Conservation (phyloP, 345 rosid genomes). For the Noccaea caerulescens region DNA sequence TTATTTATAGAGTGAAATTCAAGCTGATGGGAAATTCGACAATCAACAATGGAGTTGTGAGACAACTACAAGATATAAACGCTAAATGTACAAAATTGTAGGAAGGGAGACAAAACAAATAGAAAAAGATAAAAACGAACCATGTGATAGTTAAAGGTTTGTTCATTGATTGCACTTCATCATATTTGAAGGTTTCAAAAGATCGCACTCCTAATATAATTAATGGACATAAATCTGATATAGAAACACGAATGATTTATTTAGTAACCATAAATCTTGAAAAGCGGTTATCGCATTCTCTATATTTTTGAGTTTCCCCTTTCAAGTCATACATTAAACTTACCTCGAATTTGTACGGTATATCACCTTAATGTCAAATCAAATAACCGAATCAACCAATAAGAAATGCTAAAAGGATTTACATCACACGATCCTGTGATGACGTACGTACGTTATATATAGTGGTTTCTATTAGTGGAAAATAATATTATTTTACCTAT, state of each 20-base stretch:
- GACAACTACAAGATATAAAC: conserved; percentile 33
- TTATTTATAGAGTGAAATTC: neutral
- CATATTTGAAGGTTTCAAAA: neutral
- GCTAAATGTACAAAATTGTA: conserved; percentile 20
- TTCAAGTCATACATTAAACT: neutral
- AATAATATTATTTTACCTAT: conserved; percentile 21
- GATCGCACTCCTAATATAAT: neutral
- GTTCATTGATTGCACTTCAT: conserved; percentile 26
- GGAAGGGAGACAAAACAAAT: conserved; percentile 31
- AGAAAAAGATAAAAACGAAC: conserved; percentile 28
- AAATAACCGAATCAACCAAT: conserved; percentile 23
- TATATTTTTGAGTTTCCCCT: neutral
- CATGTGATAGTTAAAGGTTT: conserved; percentile 36
- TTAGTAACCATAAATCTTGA: neutral
- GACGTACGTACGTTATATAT: neutral
- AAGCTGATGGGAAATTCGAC: conserved; percentile 24
- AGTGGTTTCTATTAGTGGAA: conserved; percentile 24
- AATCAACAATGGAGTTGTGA: conserved; percentile 4
- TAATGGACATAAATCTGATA: neutral
- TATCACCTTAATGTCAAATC: neutral
- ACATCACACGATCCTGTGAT: neutral
- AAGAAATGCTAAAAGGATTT: conserved; percentile 27
- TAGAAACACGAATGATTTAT: neutral
- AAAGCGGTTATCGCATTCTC: neutral
- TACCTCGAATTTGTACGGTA: neutral